phyloP scores from a whole-genome alignment of 495 filamentous ascomycete species.

The Wilcoxina mikolae region DNA sequence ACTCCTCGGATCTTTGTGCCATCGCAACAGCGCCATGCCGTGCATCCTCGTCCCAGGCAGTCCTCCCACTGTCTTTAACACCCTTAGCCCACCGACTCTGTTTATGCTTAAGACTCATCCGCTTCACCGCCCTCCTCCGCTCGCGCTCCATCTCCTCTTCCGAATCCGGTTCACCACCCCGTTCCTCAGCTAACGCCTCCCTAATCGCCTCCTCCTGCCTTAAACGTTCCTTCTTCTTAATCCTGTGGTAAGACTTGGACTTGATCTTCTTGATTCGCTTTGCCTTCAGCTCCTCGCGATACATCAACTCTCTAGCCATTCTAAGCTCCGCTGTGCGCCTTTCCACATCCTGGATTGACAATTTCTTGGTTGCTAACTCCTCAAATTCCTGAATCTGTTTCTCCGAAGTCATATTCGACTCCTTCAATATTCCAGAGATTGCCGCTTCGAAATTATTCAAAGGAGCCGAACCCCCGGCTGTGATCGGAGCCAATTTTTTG shows the following conservation, averaged over 20 bases:
- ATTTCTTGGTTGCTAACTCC: conserved; percentile 48
- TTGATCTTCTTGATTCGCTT: conserved; percentile 98
- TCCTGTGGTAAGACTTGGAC: conserved; percentile 77
- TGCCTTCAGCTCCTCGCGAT: conserved; percentile 74
- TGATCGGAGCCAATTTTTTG: conserved; percentile 33
- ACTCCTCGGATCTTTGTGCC: conserved; percentile 70
- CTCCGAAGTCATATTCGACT: conserved; percentile 44
- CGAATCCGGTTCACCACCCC: conserved; percentile 51
- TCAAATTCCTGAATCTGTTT: conserved; percentile 53
- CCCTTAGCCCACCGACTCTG: conserved; percentile 94
- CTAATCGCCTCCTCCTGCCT: conserved; percentile 55
- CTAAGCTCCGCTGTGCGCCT: conserved; percentile 61
- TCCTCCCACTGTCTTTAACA: conserved; percentile 60
- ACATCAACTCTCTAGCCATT: conserved; percentile 66
- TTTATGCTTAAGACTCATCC: conserved; percentile 76
- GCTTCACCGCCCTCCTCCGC: conserved; percentile 63
- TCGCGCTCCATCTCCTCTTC: conserved; percentile 68
- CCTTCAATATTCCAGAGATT: conserved; percentile 73
- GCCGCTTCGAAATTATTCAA: conserved; percentile 67
- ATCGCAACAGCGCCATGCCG: conserved; percentile 63
- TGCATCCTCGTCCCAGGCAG: conserved; percentile 72
- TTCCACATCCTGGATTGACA: conserved; percentile 56
- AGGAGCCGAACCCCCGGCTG: conserved; percentile 38
- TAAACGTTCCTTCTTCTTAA: conserved; percentile 76
- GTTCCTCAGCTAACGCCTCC: conserved; percentile 48